phyloP scores from a whole-genome alignment of 768 basidiomycete species.

The Russula abietina region DNA sequence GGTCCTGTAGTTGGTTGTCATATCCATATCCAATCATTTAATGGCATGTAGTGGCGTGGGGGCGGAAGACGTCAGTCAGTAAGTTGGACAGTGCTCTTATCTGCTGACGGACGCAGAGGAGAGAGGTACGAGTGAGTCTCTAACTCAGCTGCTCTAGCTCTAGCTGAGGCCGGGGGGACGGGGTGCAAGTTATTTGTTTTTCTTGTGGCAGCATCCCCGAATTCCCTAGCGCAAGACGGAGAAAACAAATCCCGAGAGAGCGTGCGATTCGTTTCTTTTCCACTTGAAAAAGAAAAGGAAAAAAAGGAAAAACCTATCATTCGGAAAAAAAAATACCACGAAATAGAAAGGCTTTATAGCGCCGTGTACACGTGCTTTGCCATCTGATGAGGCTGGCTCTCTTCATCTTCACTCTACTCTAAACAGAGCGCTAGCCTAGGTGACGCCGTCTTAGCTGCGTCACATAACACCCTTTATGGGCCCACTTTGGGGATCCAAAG shows the following conservation, averaged over 20 bases:
- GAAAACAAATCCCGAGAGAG: not conserved
- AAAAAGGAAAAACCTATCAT: not conserved
- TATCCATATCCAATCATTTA: too few relatives aligned
- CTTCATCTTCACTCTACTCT: too few relatives aligned
- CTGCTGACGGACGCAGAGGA: not conserved
- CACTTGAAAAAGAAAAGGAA: too few relatives aligned
- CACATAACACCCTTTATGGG: not conserved
- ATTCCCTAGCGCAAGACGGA: too few relatives aligned
- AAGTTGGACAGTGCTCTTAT: not conserved
- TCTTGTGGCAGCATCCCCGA: not conserved
- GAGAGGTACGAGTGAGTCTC: not conserved
- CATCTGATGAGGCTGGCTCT: too few relatives aligned
- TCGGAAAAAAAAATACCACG: not conserved
- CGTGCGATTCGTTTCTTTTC: not conserved
- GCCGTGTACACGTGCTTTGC: not conserved
- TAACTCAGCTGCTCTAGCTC: not conserved
- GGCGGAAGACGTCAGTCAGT: not conserved
- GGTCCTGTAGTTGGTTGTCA: not conserved
- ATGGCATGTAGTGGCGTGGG: conserved; percentile 8
- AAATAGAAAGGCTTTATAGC: not conserved
- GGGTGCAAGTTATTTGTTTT: not conserved
- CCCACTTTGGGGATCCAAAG: conserved; percentile 1
- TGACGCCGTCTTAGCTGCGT: not conserved
- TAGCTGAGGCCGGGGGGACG: not conserved
- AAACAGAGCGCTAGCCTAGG: not conserved